Evolutionary conservation across 163 green algal genomes (phyloP), one percentile per base, ranked within the genome.

Genomic region (Scenedesmus sp.): DNA sequence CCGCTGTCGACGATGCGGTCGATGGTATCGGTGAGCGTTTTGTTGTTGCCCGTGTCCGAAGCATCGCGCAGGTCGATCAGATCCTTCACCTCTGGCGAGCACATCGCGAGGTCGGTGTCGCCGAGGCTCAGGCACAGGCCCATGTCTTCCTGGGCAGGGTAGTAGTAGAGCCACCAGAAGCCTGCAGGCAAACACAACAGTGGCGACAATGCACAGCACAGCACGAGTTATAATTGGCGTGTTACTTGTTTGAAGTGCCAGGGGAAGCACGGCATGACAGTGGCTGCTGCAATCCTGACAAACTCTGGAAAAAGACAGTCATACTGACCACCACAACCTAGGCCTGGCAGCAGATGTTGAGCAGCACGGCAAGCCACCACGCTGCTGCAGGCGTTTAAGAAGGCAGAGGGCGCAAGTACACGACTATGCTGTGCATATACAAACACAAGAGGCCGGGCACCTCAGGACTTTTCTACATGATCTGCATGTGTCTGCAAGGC

Each of bases 101-200:
- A 81, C 51, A 88, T 88, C 12, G 20, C 33, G n/a, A 68, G 18
- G 26, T 35, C 20, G 24, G 80, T 65, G 44, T 85, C 80, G 6
- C 80, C 80, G 12, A 85, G 46, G 44, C 24, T 70, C 2, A 24
- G 20, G 83, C 83, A 88, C 22, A 88, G 3, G 83, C 59, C 59
- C 56, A 88, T 88, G 26, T 22, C 37, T 1, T 40, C 35, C 37
- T 88, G 83, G 22, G 83, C 83, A 24, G 83, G 83, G 59, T 80
- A 88, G 37, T 88, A 88, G 56, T 88, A 88, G 33, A 88, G 79
- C 83, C 83, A 59, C n/a, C 49, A 76, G 15, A 72, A 88, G 40
- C 83, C 83, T 81, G 56, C 49, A 76, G 24, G 37, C 7, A 44
- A 70, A 6, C 6, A 26, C 24, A 0, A 37, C 44, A 85, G 44